phyloP scores from a whole-genome alignment of 805 yeast genomes.

The Jamesozyma spencerorum region DNA sequence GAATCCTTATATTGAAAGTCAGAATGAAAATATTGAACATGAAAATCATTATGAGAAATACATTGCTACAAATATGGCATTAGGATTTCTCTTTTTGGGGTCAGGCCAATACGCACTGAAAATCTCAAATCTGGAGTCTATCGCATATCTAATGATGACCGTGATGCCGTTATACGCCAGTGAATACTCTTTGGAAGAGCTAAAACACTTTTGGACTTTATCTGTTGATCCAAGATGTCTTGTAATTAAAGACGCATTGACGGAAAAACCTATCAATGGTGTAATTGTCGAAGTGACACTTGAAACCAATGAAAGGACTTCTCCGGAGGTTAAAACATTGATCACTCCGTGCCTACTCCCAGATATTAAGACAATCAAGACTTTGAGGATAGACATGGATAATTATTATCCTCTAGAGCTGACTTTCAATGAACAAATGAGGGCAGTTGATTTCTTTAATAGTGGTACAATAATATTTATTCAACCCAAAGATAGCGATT shows the following conservation, averaged over 20 bases:
- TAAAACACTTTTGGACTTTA: constrained; percentile 85
- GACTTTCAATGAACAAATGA: constrained; percentile 28
- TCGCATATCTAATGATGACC: constrained; percentile 48
- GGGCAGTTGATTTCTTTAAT: constrained; percentile 19
- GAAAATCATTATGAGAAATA: constrained; percentile 54
- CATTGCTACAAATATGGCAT: constrained; percentile 68
- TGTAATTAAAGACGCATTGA: constrained; percentile 60
- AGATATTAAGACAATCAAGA: constrained; percentile 38
- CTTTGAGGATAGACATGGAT: constrained; percentile 38
- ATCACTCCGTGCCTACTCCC: constrained; percentile 67
- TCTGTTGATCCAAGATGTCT: constrained; percentile 75
- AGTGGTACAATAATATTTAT: constrained; percentile 24
- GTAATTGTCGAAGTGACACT: constrained; percentile 33
- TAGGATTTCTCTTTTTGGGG: constrained; percentile 84
- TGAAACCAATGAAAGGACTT: constrained; percentile 19
- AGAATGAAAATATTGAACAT: constrained; percentile 19
- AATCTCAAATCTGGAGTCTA: constrained; percentile 39
- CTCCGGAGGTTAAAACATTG: constrained; percentile 31
- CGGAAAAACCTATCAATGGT: constrained; percentile 43
- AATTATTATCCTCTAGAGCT: constrained; percentile 45
- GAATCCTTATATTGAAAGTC: constrained; percentile 1
- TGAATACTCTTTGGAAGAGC: constrained; percentile 62
- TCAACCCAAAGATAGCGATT: constrained; percentile 10
- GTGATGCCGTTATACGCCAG: constrained; percentile 48
- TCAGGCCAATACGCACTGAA: constrained; percentile 85